A percentile compares a stretch with the other conserved stretches of the same genome.
phyloP scores from a whole-genome alignment of 2,329 filamentous ascomycete species.

The Aspergillus udagawae region DNA sequence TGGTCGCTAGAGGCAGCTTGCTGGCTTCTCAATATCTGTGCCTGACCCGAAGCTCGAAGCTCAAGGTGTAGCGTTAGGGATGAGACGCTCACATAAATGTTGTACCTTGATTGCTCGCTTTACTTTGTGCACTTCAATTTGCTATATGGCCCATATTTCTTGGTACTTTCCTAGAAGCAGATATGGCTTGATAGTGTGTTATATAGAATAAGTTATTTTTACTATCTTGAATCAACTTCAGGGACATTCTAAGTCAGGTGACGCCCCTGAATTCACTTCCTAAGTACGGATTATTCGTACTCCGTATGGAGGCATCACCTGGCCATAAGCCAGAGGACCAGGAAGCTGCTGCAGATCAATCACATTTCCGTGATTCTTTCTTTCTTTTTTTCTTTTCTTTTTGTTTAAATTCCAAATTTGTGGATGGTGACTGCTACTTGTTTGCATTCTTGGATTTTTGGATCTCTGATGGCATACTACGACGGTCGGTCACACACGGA shows the following conservation, averaged over 20 bases:
- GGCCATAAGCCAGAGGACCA: not conserved
- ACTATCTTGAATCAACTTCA: not conserved
- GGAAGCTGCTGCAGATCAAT: not conserved
- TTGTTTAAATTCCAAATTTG: not conserved
- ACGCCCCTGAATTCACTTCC: not conserved
- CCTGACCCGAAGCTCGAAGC: not conserved
- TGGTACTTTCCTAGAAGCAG: not conserved
- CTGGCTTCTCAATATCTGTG: not conserved
- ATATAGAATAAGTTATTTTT: not conserved
- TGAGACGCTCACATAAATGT: not conserved
- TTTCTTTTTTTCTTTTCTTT: not conserved
- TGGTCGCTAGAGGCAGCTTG: conserved; percentile 48
- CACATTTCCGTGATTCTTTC: no score
- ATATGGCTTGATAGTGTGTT: not conserved
- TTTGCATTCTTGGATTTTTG: not conserved
- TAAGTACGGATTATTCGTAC: not conserved
- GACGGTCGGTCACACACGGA: not conserved
- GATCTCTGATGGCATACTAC: not conserved
- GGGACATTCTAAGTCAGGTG: not conserved
- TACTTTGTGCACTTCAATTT: not conserved
- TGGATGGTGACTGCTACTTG: not conserved
- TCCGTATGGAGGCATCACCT: no score
- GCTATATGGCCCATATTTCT: not conserved
- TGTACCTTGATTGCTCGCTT: not conserved
- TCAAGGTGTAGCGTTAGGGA: not conserved